phyloP scores from a whole-genome alignment of 225 moss, liverwort and hornwort genomes.

The Neckera pumila region DNA sequence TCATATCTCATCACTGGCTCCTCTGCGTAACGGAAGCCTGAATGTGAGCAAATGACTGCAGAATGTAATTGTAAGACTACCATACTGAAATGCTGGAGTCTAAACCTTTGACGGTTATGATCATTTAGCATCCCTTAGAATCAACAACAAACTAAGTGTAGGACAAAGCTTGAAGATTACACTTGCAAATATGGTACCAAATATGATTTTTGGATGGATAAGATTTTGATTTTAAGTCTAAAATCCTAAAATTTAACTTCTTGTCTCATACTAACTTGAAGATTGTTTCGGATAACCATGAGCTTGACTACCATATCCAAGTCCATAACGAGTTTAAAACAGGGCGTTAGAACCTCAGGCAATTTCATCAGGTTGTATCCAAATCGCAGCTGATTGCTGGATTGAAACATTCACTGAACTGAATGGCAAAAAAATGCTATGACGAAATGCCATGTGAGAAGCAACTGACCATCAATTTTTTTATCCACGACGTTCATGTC shows the following conservation, averaged over 20 bases:
- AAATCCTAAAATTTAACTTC: background rate
- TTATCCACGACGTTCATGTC: background rate
- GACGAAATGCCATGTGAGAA: background rate
- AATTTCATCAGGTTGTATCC: background rate
- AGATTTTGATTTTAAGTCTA: background rate
- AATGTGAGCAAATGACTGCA: background rate
- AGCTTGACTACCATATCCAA: background rate
- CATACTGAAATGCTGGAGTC: background rate
- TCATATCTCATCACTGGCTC: constrained; percentile 4
- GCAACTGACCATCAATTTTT: background rate
- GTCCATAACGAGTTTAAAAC: background rate
- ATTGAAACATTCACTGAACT: background rate
- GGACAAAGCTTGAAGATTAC: background rate
- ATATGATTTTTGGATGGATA: background rate
- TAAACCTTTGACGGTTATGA: background rate
- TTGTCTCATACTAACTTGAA: background rate
- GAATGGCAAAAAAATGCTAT: background rate
- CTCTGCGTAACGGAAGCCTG: background rate
- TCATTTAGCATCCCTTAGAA: background rate
- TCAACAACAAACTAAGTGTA: background rate
- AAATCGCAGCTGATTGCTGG: background rate
- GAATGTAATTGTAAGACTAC: background rate
- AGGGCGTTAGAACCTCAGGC: background rate
- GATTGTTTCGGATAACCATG: background rate
- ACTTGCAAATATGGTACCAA: background rate